Evolutionary conservation across 1,139 yeast genomes (phyloP).

Genomic region (Candida labiduridarum): DNA sequence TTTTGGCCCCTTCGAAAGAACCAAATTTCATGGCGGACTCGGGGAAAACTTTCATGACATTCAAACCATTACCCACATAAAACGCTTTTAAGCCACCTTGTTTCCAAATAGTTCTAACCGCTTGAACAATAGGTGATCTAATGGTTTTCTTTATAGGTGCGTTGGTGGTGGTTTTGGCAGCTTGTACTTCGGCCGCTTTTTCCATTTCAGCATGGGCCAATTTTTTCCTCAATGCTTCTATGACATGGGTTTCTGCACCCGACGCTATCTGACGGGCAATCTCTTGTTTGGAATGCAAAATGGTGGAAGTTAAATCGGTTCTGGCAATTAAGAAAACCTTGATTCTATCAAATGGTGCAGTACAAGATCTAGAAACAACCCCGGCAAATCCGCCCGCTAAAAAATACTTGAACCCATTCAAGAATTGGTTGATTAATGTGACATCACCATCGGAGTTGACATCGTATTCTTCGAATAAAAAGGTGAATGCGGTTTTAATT

Average conservation of each 20-base stretch:
- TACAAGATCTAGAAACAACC: conserved; percentile 93
- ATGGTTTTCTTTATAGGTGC: conserved; percentile 35
- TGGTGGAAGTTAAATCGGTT: conserved; percentile 74
- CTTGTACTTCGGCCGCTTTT: conserved; percentile 19
- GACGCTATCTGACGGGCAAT: conserved; percentile 46
- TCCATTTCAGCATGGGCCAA: conserved; percentile 28
- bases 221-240: conserved; percentile 38
- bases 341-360: conserved; percentile 95
- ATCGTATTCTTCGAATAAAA: conserved; percentile 78
- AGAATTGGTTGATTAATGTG: conserved; percentile 73
- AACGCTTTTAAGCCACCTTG: conserved; percentile 89
- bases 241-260: conserved; percentile 38
- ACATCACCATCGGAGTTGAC: conserved; percentile 91
- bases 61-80: conserved; percentile 93
- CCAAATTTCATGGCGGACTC: conserved; percentile 98
- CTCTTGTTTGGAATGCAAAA: conserved; percentile 57
- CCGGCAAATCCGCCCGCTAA: conserved; percentile 96
- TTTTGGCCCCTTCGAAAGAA: conserved; percentile 85
- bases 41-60: conserved; percentile 92
- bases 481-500: conserved; percentile 78
- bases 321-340: conserved; percentile 93
- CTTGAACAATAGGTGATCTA: conserved; percentile 74
- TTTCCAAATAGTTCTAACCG: conserved; percentile 77
- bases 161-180: conserved; percentile 23
- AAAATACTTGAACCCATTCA: conserved; percentile 87